Base-by-base conservation (phyloP, 202 grass and related monocot genomes). In the Schoenoplectus tabernaemontani region DNA sequence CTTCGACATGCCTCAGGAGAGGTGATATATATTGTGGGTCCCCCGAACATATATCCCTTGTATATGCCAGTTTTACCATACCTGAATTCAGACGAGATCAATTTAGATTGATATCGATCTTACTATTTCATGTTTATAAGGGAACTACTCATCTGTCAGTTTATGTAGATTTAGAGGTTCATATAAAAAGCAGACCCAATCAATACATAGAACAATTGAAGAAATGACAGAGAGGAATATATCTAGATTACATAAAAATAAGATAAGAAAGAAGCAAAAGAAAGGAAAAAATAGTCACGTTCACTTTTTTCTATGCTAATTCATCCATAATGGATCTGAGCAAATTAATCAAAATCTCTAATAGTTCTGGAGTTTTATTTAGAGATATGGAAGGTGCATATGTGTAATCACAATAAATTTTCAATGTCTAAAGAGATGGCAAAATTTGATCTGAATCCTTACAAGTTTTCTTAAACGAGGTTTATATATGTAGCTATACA, bases 21-120 rank as follows among this genome's bases (percentile, higher is more conserved):
- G 15, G 78, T 44, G 16, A 86, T 71, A 77, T 94, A 44, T 36
- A 97, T 86, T 43, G 91, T 87, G 22, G 95, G 95, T 83, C 81
- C 84, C 32, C 95, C 90, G 89, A 97, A 97, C 95, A 97, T 97
- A 83, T 87, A 92, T 1, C 89, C 28, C 20, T 84, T 85, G 89
- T 97, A 97, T 46, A 97, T 39, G 11, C 94, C 94, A 1, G 57
- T 84, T 24, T 83, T 57, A 3, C 95, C 88, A 36, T 86, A 94
- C 82, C 95, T 97, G 83, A 71, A 84, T 48, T 32, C 23, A 59
- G 44, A 2, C 17, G 4, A 57, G 56, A 48, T 44, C 20, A 51
- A 33, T 5, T 15, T 24, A 79, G 41, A 9, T 80, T 41, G 37
- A 23, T 33, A 13, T 30, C 33, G 67, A 47, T 51, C 69, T 51